phyloP scores from a whole-genome alignment of 129 eudicot genomes.

The Oenanthe sinensis region DNA sequence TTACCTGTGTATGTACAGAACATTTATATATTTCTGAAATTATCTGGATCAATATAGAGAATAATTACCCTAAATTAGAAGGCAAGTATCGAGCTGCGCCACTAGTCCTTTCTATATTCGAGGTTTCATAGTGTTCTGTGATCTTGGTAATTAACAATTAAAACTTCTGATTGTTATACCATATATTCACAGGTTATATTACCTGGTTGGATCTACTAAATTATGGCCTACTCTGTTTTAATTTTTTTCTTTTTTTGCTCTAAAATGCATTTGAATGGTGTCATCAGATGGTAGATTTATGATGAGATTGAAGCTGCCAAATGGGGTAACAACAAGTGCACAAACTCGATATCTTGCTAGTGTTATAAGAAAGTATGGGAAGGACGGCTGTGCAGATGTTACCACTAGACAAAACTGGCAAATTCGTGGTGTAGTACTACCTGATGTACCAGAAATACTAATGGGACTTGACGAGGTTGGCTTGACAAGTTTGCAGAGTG shows the following conservation, averaged over 20 bases:
- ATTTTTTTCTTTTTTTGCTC: background rate
- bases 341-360: conserved; percentile 91
- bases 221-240: background rate
- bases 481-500: conserved; percentile 87
- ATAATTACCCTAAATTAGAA: too few species aligned
- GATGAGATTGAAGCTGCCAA: conserved; percentile 97
- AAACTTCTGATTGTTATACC: too few species aligned
- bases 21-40: too few species aligned
- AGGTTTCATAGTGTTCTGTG: too few species aligned
- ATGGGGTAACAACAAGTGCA: conserved; percentile 86
- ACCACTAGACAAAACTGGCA: conserved; percentile 99
- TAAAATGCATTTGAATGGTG: conserved; percentile 11
- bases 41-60: too few species aligned
- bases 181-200: background rate
- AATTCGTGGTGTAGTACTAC: conserved; percentile 82
- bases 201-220: background rate
- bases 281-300: conserved; percentile 84
- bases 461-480: conserved; percentile 87
- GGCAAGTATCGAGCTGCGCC: too few species aligned
- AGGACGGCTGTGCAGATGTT: conserved; percentile 85
- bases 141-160: too few species aligned
- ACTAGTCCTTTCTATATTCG: too few species aligned
- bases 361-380: conserved; percentile 72
- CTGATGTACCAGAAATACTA: conserved; percentile 78
- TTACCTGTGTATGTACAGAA: too few species aligned